These are phyloP conservation scores for Hydnum rufescens DNA, from an alignment of 768 basidiomycete genomes.

Conservation along the genomic window DNA sequence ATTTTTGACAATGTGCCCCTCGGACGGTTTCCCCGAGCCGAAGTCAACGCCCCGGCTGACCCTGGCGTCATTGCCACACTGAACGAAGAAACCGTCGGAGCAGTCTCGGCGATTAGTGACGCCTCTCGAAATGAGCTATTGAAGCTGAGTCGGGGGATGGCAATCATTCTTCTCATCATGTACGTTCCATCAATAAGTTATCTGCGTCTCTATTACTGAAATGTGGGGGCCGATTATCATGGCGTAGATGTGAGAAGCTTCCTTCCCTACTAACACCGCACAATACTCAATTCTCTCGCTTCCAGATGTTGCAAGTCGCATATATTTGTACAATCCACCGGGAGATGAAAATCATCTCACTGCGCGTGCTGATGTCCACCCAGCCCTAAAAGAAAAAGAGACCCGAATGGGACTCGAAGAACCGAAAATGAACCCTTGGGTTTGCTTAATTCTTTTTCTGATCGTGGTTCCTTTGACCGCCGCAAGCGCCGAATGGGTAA, in stretches of 20 bases:
- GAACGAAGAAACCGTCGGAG: not conserved
- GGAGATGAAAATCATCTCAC: constrained; percentile 28
- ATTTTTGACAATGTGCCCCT: constrained; percentile 14
- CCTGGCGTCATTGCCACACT: not conserved
- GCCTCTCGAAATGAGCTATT: constrained; percentile 29
- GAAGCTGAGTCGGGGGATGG: constrained; percentile 42
- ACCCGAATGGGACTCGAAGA: constrained; percentile 3
- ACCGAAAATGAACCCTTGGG: constrained; percentile 29
- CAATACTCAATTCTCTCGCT: not conserved
- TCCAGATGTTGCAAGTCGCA: constrained; percentile 34
- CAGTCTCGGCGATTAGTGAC: constrained; percentile 22
- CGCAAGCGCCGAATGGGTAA: constrained; percentile 50
- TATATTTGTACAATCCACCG: constrained; percentile 53
- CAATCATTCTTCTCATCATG: constrained; percentile 33
- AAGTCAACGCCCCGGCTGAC: not conserved
- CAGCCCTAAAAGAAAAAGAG: constrained; percentile 14
- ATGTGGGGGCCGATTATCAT: not conserved
- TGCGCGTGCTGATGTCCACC: not conserved
- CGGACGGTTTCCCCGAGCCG: not conserved
- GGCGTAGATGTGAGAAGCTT: constrained; percentile 13
- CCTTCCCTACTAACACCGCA: not conserved
- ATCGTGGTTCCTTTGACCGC: constrained; percentile 42
- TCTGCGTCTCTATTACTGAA: not conserved
- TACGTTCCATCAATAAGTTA: constrained; percentile 2
- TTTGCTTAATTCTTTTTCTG: constrained; percentile 33